Percentiles rank a stretch among this genome's conserved stretches.
Evolutionary conservation across 2,329 filamentous ascomycete species (phyloP).

Genomic region (Xylaria multiplex): DNA sequence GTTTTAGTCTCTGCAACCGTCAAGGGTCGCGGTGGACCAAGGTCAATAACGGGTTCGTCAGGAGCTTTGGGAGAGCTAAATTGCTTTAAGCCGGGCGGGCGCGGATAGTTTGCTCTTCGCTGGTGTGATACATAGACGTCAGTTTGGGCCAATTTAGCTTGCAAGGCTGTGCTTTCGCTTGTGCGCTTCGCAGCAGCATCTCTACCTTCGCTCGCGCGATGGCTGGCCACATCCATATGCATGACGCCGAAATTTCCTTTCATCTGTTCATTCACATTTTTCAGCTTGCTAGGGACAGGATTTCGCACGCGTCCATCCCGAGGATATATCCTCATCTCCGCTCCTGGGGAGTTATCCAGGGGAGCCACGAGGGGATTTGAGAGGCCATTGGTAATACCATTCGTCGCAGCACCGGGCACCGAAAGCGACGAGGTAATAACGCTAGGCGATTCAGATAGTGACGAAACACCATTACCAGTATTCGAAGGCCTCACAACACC

Average conservation of each 20-base stretch:
- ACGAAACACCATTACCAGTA: constrained; percentile 36
- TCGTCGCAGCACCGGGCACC: constrained; percentile 34
- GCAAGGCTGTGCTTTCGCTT: constrained; percentile 69
- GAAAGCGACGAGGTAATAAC: constrained; percentile 39
- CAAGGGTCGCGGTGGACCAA: constrained; percentile 46
- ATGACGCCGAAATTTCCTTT: constrained; percentile 72
- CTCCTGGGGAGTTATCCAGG: constrained; percentile 39
- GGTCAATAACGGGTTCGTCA: constrained; percentile 32
- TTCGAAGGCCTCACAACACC: constrained; percentile 38
- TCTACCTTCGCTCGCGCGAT: constrained; percentile 58
- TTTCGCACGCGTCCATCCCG: constrained; percentile 64
- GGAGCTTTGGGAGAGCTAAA: constrained; percentile 42
- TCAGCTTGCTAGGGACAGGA: constrained; percentile 70
- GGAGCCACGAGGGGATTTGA: constrained; percentile 36
- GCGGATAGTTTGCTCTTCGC: constrained; percentile 52
- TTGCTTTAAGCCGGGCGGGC: constrained; percentile 45
- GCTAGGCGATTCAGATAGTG: constrained; percentile 43
- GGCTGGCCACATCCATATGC: constrained; percentile 64
- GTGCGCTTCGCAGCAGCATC: constrained; percentile 68
- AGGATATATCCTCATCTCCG: constrained; percentile 46
- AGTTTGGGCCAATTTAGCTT: constrained; percentile 65
- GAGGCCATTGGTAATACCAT: constrained; percentile 43
- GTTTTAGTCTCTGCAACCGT: constrained; percentile 63
- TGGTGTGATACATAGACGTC: constrained; percentile 64
- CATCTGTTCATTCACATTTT: constrained; percentile 65